Conservation (phyloP, 2,329 filamentous ascomycete genomes). For the Biscogniauxia marginata region DNA sequence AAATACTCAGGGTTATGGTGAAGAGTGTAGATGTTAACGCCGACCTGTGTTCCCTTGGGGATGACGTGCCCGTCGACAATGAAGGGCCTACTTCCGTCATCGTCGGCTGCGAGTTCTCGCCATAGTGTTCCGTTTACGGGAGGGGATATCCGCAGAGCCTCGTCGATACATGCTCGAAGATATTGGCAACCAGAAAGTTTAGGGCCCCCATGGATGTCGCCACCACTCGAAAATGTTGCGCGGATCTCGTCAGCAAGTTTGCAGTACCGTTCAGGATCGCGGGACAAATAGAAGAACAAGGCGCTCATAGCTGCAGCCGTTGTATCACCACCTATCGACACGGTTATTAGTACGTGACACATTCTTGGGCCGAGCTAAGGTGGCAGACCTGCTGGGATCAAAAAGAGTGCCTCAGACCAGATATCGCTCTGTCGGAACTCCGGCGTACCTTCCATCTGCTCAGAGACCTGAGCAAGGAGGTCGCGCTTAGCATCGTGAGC, state of each 20-base stretch:
- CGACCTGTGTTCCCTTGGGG: constrained; percentile 13
- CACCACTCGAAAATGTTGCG: constrained; percentile 5
- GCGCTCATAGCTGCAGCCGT: constrained; percentile 17
- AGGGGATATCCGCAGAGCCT: constrained; percentile 15
- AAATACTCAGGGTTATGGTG: constrained; percentile 21
- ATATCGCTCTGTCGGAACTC: constrained; percentile 18
- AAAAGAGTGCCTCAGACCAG: constrained; percentile 19
- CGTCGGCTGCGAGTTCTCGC: constrained; percentile 14
- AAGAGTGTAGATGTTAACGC: constrained; percentile 16
- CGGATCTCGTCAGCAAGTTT: constrained; percentile 17
- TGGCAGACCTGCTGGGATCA: constrained; percentile 21
- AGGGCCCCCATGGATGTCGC: constrained; percentile 12
- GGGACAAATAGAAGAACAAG: constrained; percentile 21
- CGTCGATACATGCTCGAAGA: constrained; percentile 24
- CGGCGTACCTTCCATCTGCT: constrained; percentile 9
- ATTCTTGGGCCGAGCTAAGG: background rate
- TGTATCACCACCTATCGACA: constrained; percentile 13
- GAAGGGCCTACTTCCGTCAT: constrained; percentile 9
- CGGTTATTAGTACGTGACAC: background rate
- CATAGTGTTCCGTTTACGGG: constrained; percentile 16
- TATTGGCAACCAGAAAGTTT: constrained; percentile 18
- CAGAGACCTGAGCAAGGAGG: constrained; percentile 18
- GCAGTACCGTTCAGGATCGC: constrained; percentile 10
- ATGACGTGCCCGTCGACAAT: constrained; percentile 18
- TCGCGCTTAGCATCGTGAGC: constrained; percentile 14